Percentiles rank a stretch among this genome's conserved stretches.
Evolutionary conservation across 805 yeast species (phyloP).

Genomic region (Candida manassasensis): DNA sequence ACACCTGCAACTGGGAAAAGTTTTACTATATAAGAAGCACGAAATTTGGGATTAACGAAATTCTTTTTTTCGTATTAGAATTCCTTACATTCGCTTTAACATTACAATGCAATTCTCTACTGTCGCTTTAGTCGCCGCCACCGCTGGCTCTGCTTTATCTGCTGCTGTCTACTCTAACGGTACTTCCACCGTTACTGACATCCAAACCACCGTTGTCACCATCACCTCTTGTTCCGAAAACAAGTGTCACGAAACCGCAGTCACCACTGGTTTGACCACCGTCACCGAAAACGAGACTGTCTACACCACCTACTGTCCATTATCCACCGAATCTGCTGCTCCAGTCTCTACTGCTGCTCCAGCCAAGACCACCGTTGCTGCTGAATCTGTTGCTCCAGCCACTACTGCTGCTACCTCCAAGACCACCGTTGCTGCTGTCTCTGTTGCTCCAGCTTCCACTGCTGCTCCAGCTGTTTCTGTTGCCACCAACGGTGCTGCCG

Average conservation of each 20-base stretch:
- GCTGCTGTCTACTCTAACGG: slow-evolving; percentile 26
- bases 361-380: slow-evolving; percentile 5
- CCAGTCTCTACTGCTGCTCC: slow-evolving; percentile 9
- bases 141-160: slow-evolving; percentile 21
- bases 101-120: slow-evolving; percentile 32
- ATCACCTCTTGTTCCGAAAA: slow-evolving; percentile 31
- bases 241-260: slow-evolving; percentile 23
- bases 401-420: slow-evolving; percentile 22
- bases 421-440: slow-evolving; percentile 7
- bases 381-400: slow-evolving; percentile 23
- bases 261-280: slow-evolving; percentile 35
- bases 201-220: slow-evolving; percentile 29
- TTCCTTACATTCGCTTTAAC: slow-evolving; percentile 17
- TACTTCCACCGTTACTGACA: slow-evolving; percentile 24
- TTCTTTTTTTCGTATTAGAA: slow-evolving; percentile 1
- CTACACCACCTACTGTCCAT: slow-evolving; percentile 35
- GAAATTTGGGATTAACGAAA: no score
- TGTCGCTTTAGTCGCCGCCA: slow-evolving; percentile 23
- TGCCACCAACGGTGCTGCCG: slow-evolving; percentile 13
- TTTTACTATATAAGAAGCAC: no score
- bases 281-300: slow-evolving; percentile 26
- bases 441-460: slow-evolving; percentile 12
- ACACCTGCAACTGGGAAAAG: no score
- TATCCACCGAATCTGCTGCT: slow-evolving; percentile 11
- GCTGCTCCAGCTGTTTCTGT: slow-evolving; percentile 11